These are phyloP conservation scores for Coleophoma cylindrospora DNA, from an alignment of 2,329 filamentous ascomycete genomes.

Conservation along the genomic window DNA sequence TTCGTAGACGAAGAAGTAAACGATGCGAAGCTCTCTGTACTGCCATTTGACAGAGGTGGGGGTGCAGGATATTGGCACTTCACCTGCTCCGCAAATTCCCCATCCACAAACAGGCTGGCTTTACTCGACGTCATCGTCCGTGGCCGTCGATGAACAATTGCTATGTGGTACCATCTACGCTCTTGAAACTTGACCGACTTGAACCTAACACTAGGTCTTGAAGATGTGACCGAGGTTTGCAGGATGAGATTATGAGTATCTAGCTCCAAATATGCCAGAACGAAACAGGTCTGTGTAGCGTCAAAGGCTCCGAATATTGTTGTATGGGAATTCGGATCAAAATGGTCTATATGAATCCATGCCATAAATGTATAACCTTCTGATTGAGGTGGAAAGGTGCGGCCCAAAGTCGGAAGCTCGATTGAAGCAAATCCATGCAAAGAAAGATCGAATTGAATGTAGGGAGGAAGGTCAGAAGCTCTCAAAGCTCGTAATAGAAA, in stretches of 20 bases:
- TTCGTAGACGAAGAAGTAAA: slow-evolving; percentile 55
- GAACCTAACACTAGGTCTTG: slow-evolving; percentile 87
- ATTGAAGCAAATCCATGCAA: slow-evolving; percentile 84
- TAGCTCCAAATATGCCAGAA: slow-evolving; percentile 89
- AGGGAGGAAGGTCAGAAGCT: slow-evolving; percentile 71
- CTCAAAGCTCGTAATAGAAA: slow-evolving; percentile 73
- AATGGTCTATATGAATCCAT: slow-evolving; percentile 85
- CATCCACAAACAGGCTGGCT: slow-evolving; percentile 85
- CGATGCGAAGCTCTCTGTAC: slow-evolving; percentile 65
- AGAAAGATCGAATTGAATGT: slow-evolving; percentile 91
- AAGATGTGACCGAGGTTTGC: slow-evolving; percentile 86
- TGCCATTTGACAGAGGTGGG: slow-evolving; percentile 59
- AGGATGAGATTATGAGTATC: slow-evolving; percentile 92
- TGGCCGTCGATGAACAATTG: slow-evolving; percentile 75
- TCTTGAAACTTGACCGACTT: slow-evolving; percentile 74
- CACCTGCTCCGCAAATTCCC: slow-evolving; percentile 88
- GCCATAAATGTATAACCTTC: slow-evolving; percentile 84
- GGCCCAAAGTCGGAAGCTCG: slow-evolving; percentile 81
- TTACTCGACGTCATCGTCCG: slow-evolving; percentile 73
- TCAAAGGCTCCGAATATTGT: slow-evolving; percentile 97
- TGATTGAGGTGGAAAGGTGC: slow-evolving; percentile 75
- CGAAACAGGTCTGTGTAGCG: slow-evolving; percentile 83
- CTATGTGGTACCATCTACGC: slow-evolving; percentile 88
- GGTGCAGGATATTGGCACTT: slow-evolving; percentile 82
- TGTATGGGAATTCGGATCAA: slow-evolving; percentile 80